phyloP scores from a whole-genome alignment of 257 asterid genomes.

The Euphrasia confusa region DNA sequence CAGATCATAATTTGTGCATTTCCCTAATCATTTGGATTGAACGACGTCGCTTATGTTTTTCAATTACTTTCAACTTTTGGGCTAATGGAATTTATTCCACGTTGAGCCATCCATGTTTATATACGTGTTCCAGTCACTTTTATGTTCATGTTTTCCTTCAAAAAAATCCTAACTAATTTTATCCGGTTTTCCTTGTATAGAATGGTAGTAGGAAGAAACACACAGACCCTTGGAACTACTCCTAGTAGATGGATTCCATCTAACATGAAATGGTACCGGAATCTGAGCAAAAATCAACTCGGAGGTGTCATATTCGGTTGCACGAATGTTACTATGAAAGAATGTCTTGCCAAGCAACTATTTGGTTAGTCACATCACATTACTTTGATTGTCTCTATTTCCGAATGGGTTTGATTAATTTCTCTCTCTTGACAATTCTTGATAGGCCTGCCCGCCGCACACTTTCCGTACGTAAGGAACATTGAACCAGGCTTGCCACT shows the following conservation, averaged over 20 bases:
- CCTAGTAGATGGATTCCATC: slow-evolving; percentile 23
- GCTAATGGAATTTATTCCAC: too few relatives aligned
- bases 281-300: slow-evolving; percentile 40
- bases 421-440: slow-evolving; percentile 17
- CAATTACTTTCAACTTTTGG: background rate
- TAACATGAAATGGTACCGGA: slow-evolving; percentile 22
- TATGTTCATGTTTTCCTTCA: background rate
- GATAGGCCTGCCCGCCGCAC: slow-evolving; percentile 68
- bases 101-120: background rate
- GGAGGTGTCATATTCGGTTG: slow-evolving; percentile 59
- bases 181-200: slow-evolving; percentile 31
- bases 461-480: slow-evolving; percentile 60
- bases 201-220: slow-evolving; percentile 42
- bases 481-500: slow-evolving; percentile 75
- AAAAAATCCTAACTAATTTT: background rate
- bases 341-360: slow-evolving; percentile 41
- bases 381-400: slow-evolving; percentile 8
- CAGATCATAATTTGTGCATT: slow-evolving; percentile 8
- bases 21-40: background rate
- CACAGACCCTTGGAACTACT: slow-evolving; percentile 24
- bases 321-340: slow-evolving; percentile 35
- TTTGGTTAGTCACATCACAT: slow-evolving; percentile 38
- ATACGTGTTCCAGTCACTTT: background rate
- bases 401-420: slow-evolving; percentile 12
- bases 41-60: background rate